Percentiles rank a stretch among this genome's conserved stretches.
phyloP scores from a whole-genome alignment of 371 early-diverging fungal species.

The Blakeslea trispora region DNA sequence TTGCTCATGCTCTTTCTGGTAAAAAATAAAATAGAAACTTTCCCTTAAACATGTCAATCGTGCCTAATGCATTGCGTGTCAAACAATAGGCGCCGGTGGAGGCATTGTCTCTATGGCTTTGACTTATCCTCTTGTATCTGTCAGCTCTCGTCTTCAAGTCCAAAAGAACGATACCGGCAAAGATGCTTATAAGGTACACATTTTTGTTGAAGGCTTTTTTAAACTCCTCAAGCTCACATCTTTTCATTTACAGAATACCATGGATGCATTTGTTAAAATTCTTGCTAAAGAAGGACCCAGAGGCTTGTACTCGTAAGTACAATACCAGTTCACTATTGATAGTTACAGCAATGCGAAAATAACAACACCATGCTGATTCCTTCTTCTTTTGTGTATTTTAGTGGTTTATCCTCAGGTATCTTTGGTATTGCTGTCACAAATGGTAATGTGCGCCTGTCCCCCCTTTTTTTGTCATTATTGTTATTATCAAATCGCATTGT shows the following conservation, averaged over 20 bases:
- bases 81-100: conserved; percentile 85
- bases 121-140: conserved; percentile 94
- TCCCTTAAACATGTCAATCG: no score
- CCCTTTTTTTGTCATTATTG: conserved; percentile 2
- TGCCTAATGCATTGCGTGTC: no score
- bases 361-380: no score
- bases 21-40: conserved; percentile 11
- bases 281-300: conserved; percentile 84
- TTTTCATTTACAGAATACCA: conserved; percentile 49
- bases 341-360: no score
- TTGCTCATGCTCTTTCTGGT: conserved; percentile 91
- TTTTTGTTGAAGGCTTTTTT: not conserved
- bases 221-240: not conserved
- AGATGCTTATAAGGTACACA: conserved; percentile 64
- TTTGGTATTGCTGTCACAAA: conserved; percentile 96
- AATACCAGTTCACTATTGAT: no score
- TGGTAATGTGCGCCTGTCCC: conserved; percentile 46
- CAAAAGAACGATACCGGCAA: conserved; percentile 68
- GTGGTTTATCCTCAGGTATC: conserved; percentile 93
- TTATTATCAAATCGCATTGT: not conserved
- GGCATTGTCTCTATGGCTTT: conserved; percentile 93
- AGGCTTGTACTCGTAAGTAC: conserved; percentile 86
- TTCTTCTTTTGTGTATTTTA: conserved; percentile 33
- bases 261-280: conserved; percentile 86
- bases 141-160: conserved; percentile 89